These are phyloP conservation scores for Hanseniaspora lachancei DNA, from an alignment of 805 yeast genomes.

Conservation along the genomic window DNA sequence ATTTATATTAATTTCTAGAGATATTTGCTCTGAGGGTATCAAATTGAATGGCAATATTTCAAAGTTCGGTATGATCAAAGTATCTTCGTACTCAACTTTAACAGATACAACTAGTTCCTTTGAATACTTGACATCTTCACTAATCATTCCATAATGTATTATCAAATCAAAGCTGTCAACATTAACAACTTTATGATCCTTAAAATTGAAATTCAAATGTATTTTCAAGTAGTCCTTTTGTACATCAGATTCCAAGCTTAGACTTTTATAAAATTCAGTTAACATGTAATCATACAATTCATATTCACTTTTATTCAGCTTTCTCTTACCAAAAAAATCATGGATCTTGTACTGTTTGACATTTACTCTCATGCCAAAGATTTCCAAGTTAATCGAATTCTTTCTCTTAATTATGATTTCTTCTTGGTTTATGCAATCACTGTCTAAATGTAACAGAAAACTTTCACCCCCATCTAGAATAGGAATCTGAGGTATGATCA, in stretches of 20 bases:
- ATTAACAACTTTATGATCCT: conserved; percentile 12
- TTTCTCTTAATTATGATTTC: conserved; percentile 16
- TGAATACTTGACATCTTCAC: conserved; percentile 9
- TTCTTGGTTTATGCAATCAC: neutral
- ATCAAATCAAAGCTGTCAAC: conserved; percentile 19
- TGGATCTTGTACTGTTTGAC: conserved; percentile 12
- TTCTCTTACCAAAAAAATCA: neutral
- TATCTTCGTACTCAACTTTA: neutral
- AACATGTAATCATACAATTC: conserved; percentile 3
- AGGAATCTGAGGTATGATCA: neutral
- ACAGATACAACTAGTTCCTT: neutral
- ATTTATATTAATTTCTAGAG: neutral
- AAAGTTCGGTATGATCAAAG: conserved; percentile 12
- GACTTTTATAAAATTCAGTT: neutral
- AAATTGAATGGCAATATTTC: conserved; percentile 11
- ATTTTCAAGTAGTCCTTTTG: neutral
- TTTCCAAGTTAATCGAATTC: conserved; percentile 19
- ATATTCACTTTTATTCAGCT: neutral
- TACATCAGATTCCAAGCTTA: neutral
- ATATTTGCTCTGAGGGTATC: conserved; percentile 7
- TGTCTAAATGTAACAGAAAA: neutral
- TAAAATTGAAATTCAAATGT: neutral
- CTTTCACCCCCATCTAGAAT: neutral
- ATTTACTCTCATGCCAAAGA: conserved; percentile 20
- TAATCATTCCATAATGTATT: conserved; percentile 22